phyloP scores from a whole-genome alignment of 352 stramenopile species.

The Ophiocytium majus region DNA sequence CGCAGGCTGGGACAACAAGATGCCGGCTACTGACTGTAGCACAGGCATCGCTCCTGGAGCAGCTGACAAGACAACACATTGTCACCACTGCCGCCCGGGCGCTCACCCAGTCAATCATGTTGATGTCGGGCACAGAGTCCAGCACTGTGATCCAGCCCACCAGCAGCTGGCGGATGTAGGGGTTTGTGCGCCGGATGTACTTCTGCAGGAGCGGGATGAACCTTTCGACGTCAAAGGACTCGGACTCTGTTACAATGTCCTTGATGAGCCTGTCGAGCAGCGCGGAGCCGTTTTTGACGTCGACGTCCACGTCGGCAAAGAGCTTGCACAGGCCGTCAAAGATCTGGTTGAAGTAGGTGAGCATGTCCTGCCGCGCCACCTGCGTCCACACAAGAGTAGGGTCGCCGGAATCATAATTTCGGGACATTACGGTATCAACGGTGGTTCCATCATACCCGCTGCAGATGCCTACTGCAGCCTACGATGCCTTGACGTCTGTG shows the following conservation, averaged over 20 bases:
- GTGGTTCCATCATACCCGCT: too few species aligned
- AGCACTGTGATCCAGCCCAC: constrained; percentile 97
- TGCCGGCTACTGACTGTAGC: too few species aligned
- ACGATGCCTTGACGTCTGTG: too few species aligned
- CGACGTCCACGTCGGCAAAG: constrained; percentile 97
- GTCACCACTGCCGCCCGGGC: neutral
- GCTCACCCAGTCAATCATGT: constrained; percentile 92
- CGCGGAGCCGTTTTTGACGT: constrained; percentile 95
- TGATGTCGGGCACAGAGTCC: constrained; percentile 96
- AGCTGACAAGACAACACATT: too few species aligned
- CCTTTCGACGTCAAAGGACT: constrained; percentile 96
- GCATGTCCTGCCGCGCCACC: constrained; percentile 83
- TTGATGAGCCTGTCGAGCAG: constrained; percentile 69
- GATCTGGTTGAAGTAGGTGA: constrained; percentile 98
- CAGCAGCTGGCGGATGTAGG: constrained; percentile 97
- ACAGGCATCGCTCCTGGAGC: too few species aligned
- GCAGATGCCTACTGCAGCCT: too few species aligned
- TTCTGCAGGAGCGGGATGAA: constrained; percentile 98
- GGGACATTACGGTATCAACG: too few species aligned
- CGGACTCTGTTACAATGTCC: constrained; percentile 97
- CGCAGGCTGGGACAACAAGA: too few species aligned
- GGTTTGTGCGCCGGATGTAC: constrained; percentile 97
- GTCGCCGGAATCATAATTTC: too few species aligned
- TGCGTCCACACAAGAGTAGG: constrained; percentile 27
- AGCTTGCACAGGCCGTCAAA: constrained; percentile 95